A percentile compares a stretch with the other conserved stretches of the same genome.
Evolutionary conservation across 768 basidiomycete species (phyloP).

Genomic region (Rhodocollybia butyracea): DNA sequence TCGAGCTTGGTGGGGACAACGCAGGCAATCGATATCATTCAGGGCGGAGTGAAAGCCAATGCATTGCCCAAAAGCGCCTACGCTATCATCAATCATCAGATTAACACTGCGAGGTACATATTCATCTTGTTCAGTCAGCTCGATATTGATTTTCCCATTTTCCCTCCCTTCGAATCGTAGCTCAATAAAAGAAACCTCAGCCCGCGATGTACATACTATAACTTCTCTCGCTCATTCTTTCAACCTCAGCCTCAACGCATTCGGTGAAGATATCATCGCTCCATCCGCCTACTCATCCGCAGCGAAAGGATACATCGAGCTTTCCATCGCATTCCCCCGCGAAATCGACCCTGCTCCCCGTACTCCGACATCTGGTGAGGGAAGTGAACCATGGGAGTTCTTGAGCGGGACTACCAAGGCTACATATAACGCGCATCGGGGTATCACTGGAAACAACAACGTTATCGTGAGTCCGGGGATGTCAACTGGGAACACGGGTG

Average conservation of each 20-base stretch:
- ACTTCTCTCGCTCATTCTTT: constrained; percentile 29
- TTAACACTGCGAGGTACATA: constrained; percentile 40
- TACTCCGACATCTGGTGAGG: constrained; percentile 25
- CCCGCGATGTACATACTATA: constrained; percentile 27
- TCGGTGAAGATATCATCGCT: constrained; percentile 26
- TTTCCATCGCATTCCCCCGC: constrained; percentile 27
- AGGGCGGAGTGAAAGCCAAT: constrained; percentile 47
- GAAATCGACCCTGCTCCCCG: constrained; percentile 49
- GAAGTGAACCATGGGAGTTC: constrained; percentile 31
- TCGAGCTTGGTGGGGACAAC: constrained; percentile 43
- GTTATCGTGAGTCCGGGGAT: constrained; percentile 27
- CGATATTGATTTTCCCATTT: not conserved
- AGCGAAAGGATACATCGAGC: not conserved
- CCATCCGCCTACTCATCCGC: constrained; percentile 7
- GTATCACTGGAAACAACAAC: too few species aligned
- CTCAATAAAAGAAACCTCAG: constrained; percentile 29
- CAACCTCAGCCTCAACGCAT: constrained; percentile 39
- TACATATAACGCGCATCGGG: constrained; percentile 30
- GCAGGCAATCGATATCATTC: constrained; percentile 52
- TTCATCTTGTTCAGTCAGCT: too few species aligned
- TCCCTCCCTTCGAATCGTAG: too few species aligned
- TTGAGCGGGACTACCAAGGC: constrained; percentile 44
- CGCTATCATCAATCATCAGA: constrained; percentile 50
- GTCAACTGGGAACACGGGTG: constrained; percentile 34
- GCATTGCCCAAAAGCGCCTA: constrained; percentile 57